phyloP scores from a whole-genome alignment of 2,329 filamentous ascomycete species.

The Fusarium chlamydosporum region DNA sequence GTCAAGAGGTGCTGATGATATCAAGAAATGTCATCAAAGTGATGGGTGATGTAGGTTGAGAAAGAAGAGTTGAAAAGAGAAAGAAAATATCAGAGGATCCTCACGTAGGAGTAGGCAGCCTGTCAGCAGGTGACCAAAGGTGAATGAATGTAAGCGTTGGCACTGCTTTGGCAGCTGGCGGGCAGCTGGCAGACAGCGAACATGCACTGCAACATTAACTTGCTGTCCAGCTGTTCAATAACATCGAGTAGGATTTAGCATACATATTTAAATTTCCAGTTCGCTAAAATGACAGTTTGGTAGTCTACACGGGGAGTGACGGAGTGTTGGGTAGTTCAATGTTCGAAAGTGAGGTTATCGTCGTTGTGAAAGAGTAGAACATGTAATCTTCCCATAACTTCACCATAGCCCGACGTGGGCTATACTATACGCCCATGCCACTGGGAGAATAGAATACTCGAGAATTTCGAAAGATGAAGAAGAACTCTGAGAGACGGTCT shows the following conservation, averaged over 20 bases:
- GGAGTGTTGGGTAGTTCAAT: not conserved
- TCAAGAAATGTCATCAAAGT: not conserved
- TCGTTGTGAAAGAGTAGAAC: not conserved
- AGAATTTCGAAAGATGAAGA: no score
- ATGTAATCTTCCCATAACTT: not conserved
- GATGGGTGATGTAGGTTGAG: not conserved
- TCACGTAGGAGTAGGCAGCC: not conserved
- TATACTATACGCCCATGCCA: not conserved
- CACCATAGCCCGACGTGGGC: not conserved
- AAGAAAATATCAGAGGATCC: no score
- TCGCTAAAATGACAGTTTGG: not conserved
- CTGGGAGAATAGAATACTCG: no score
- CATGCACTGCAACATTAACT: not conserved
- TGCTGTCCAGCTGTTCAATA: not conserved
- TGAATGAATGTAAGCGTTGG: not conserved
- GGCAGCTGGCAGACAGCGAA: not conserved
- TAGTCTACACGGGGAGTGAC: not conserved
- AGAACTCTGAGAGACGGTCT: no score
- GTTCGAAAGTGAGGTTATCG: constrained; percentile 4
- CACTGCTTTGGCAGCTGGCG: constrained; percentile 5
- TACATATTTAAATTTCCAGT: not conserved
- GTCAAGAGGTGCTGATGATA: not conserved
- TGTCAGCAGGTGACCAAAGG: not conserved
- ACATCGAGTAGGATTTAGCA: not conserved
- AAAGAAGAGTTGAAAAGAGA: not conserved